Evolutionary conservation across 441 rosid species (phyloP), one percentile per base, ranked within the genome.

Genomic region (Daphne laureola): DNA sequence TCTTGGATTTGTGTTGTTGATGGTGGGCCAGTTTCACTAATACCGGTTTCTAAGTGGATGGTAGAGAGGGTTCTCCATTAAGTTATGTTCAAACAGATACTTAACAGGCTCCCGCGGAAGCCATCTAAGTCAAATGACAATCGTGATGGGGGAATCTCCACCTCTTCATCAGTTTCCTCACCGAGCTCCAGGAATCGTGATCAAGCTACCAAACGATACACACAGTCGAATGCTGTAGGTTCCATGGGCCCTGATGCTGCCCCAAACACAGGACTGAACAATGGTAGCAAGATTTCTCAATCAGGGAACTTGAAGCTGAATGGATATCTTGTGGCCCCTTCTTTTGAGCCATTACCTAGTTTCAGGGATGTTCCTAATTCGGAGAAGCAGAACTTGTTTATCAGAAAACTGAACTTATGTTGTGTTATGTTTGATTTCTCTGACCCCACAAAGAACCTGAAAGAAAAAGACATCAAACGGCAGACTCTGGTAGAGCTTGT

Each of bases 41-140:
- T 31, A 27, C 49, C 44, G 49, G 45, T 53, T 62, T 23, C 27
- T 25, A 31, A 51, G 71, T 48, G 50, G 41, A 54, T 41, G 58
- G 49, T 43, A 66, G 53, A 31, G 55, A 49, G 56, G 41, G 18
- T 40, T 51, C 38, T 41, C 51, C 25, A 21, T 17, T 54, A 51
- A 75, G 71, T 66, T 62, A 89, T 84, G 97, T 77, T 88, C 69
- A 86, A 82, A 57, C 83, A 90, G 76, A 74, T 90, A 65, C 75
- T 90, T 31, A 90, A 84, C 73, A 86, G 80, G 87, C 86, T 86
- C 63, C 97, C 95, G 2, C 65, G 76, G 78, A 90, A 90, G 77
- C 81, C 85, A 17, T 77, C 88, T 6, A 86, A 83, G 62, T 80
- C 92, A 14, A 61, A 71, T 43, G 86, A 81, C 46, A 63, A 47